Conservation (phyloP, 2,329 filamentous ascomycete species). For the Penicillium concentricum region DNA sequence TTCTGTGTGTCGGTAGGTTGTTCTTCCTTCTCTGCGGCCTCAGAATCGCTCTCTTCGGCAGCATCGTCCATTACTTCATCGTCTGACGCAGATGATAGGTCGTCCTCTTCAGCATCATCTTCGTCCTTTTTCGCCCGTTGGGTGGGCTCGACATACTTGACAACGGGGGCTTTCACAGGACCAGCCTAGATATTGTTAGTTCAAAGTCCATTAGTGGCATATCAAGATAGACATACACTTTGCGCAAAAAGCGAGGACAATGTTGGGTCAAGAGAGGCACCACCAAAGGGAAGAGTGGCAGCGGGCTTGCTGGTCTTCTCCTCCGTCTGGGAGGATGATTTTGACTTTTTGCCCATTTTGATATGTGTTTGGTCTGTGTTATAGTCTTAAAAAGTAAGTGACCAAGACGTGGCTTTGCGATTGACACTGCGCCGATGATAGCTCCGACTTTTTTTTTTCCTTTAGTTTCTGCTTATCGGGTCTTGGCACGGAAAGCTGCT, state of each 20-base stretch:
- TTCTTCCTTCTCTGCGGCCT: constrained; percentile 49
- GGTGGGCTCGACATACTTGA: constrained; percentile 20
- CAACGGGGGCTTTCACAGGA: constrained; percentile 39
- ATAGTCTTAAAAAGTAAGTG: background rate
- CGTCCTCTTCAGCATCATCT: constrained; percentile 31
- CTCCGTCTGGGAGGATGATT: constrained; percentile 25
- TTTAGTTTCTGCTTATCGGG: constrained; percentile 23
- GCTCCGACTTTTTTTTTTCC: constrained; percentile 27
- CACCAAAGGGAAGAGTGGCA: constrained; percentile 46
- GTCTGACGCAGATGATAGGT: constrained; percentile 21
- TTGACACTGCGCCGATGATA: constrained; percentile 11
- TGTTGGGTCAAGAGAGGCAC: constrained; percentile 65
- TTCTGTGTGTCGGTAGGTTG: constrained; percentile 23
- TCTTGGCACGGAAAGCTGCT: constrained; percentile 21
- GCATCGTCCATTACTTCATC: constrained; percentile 46
- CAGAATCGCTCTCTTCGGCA: constrained; percentile 46
- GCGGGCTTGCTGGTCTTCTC: constrained; percentile 14
- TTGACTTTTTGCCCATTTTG: constrained; percentile 38
- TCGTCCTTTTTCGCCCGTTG: constrained; percentile 28
- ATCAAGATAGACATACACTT: constrained; percentile 58
- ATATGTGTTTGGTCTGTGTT: background rate
- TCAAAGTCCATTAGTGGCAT: background rate
- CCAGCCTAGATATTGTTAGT: constrained; percentile 33
- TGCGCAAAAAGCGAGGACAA: constrained; percentile 69
- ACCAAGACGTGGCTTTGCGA: constrained; percentile 4